Base-by-base conservation (phyloP, 371 early-diverging fungal genomes). In the Mucor sp. region DNA sequence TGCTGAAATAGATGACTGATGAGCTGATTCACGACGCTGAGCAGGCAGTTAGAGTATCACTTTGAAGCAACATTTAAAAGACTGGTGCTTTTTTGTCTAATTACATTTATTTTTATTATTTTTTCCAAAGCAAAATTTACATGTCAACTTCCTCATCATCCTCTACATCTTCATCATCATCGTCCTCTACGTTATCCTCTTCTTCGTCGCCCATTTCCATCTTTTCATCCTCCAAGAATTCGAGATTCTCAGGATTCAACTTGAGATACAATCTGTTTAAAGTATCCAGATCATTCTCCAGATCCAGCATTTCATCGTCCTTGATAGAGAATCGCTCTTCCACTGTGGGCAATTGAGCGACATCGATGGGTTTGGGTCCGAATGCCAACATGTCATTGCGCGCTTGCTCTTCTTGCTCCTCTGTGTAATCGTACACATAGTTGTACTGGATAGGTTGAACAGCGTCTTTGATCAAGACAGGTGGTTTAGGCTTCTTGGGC, bases 351-450 rank as follows among this genome's bases (percentile, higher is more conserved):
- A 81, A 61, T 25, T 61, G 58, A 19, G 82, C 79, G 4, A 81
- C 82, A 66, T 81, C 76, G 12, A 81, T 72, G 3, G 82, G 74
- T 44, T 74, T 70, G 11, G 82, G 82, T 2, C 67, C 63, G 21
- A 68, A 71, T n/a, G 68, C 67, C 19, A 75, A 65, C 50, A 56
- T 33, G 12, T 70, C 66, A 1, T 41, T 44, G 7, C 60, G 48
- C 7, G 44, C 65, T 12, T 63, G 33, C 27, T 70, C 67, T 30
- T 68, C 66, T 25, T 71, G 67, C 21, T 63, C 69, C 25, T 65
- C 60, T 1, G 65, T 60, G 57, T 65, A 61, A n/a, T 67, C 56
- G 11, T 25, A 55, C 5, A 59, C 50, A 30, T 69, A 66, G 11
- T 65, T 66, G 41, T 76, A 81, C 53, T 71, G 68, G 23, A 81